Evolutionary conservation across 768 basidiomycete species (phyloP), one percentile per base, ranked within the genome.

Genomic region (Tubosaeta brunneosetosa): DNA sequence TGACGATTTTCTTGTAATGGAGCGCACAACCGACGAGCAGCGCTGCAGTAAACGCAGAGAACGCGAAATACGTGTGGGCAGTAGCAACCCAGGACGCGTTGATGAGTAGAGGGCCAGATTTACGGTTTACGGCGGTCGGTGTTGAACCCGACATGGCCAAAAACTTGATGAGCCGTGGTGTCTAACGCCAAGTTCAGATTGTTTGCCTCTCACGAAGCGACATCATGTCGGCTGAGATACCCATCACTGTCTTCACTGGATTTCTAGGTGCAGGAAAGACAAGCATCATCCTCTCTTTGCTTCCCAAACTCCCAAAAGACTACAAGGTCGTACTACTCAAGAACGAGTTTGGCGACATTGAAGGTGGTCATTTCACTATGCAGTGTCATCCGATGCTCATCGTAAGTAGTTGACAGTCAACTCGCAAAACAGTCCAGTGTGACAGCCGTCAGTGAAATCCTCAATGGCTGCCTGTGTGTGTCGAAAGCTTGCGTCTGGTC

Each of bases 181-280:
- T 46, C 47, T 17, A 43, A 44, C 17, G 48, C 16, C 38, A 40
- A 22, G 37, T 49, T 49, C 22, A 3, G 48, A 42, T 42, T 43
- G 34, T 50, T 34, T n/a, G 13, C 47, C 38, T 41, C 40, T 41
- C 12, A 41, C 40, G 26, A 31, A 31, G n/a, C 43, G 16, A 43
- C 16, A 38, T 14, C 41, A 64, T 65, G 64, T 6, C 47, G 17
- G 49, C 22, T 25, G 40, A 9, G 34, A 94, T 93, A 59, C 91
- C 92, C 12, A 86, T 97, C 58, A 94, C 94, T 1, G 89, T 94
- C 52, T 92, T 95, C 71, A 97, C 94, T n/a, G 94, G 94, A 14
- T 95, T 92, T 66, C 80, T 93, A 4, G 89, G 88, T 3, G 86
- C 86, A 16, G 88, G 88, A 40, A 89, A 89, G 68, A 89, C 86